Conservation (phyloP, 2,329 filamentous ascomycete genomes). For the Colletotrichum karsti region DNA sequence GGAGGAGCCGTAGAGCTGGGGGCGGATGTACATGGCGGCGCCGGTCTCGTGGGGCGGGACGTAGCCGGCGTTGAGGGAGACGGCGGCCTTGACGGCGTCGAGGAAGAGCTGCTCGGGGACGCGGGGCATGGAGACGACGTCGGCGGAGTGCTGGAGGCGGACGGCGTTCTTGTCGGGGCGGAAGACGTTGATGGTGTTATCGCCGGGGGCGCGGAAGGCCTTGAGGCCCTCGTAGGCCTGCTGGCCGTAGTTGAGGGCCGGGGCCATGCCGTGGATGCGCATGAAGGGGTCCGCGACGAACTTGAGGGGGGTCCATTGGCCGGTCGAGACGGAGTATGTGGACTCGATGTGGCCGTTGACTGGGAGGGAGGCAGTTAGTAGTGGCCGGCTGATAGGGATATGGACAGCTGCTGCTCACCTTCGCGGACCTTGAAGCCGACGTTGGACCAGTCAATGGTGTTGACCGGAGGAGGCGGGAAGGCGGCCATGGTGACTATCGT, state of each 20-base stretch:
- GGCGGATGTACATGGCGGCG: constrained; percentile 91
- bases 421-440: constrained; percentile 93
- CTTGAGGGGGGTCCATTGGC: constrained; percentile 78
- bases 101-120: constrained; percentile 83
- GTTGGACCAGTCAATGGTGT: constrained; percentile 91
- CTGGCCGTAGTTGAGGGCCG: constrained; percentile 95
- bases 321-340: constrained; percentile 78
- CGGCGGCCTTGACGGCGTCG: constrained; percentile 79
- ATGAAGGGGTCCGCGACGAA: constrained; percentile 88
- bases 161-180: constrained; percentile 84
- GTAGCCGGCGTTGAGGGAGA: constrained; percentile 87
- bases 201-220: constrained; percentile 82
- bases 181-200: constrained; percentile 82
- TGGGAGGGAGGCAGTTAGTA: constrained; percentile 40
- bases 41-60: constrained; percentile 91
- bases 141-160: constrained; percentile 85
- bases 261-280: constrained; percentile 92
- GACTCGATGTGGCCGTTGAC: constrained; percentile 96
- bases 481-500: constrained; percentile 49
- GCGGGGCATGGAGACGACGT: constrained; percentile 82
- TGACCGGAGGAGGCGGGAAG: constrained; percentile 81
- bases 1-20: constrained; percentile 85
- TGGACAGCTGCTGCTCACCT: constrained; percentile 59
- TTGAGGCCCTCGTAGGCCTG: constrained; percentile 99
- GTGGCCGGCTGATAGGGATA: neutral